phyloP scores from a whole-genome alignment of 1,284 basidiomycete species.

The Leccinum solheimii region DNA sequence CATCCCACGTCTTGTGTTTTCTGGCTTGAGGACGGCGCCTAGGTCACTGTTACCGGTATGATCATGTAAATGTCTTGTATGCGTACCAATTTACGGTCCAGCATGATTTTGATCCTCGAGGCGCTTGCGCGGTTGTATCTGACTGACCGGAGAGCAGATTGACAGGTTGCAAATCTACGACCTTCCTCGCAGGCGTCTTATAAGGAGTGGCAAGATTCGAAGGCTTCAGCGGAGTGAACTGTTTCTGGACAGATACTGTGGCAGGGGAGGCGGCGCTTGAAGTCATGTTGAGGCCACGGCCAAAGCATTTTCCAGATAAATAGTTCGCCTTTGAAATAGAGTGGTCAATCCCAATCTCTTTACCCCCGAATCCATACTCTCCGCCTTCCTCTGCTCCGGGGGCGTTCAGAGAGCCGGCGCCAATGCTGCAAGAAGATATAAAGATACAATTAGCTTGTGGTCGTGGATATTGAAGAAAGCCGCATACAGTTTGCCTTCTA shows the following conservation, averaged over 20 bases:
- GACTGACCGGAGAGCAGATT: slow-evolving; percentile 33
- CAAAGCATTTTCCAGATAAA: slow-evolving; percentile 66
- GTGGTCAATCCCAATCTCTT: slow-evolving; percentile 71
- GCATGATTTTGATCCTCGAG: slow-evolving; percentile 37
- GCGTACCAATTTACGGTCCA: slow-evolving; percentile 73
- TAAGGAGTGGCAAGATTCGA: slow-evolving; percentile 34
- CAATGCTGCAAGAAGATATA: slow-evolving; percentile 35
- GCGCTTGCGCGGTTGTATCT: slow-evolving; percentile 5
- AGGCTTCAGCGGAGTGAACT: slow-evolving; percentile 46
- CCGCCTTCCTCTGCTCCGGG: slow-evolving; percentile 47
- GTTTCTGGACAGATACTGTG: slow-evolving; percentile 37
- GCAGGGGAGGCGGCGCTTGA: slow-evolving; percentile 19
- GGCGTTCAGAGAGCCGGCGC: slow-evolving; percentile 42
- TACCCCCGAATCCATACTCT: slow-evolving; percentile 61
- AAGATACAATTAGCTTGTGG: slow-evolving; percentile 8
- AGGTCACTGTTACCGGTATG: slow-evolving; percentile 9
- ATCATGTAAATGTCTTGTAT: not conserved
- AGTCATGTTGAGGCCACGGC: slow-evolving; percentile 32
- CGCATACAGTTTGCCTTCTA: slow-evolving; percentile 60
- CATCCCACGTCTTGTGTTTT: slow-evolving; percentile 92
- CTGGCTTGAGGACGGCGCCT: slow-evolving; percentile 78
- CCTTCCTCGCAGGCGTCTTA: slow-evolving; percentile 30
- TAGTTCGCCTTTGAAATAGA: slow-evolving; percentile 57
- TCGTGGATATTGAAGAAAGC: slow-evolving; percentile 1
- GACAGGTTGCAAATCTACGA: slow-evolving; percentile 45